Conservation (phyloP, 805 yeast species). For the Candida oleophila region DNA sequence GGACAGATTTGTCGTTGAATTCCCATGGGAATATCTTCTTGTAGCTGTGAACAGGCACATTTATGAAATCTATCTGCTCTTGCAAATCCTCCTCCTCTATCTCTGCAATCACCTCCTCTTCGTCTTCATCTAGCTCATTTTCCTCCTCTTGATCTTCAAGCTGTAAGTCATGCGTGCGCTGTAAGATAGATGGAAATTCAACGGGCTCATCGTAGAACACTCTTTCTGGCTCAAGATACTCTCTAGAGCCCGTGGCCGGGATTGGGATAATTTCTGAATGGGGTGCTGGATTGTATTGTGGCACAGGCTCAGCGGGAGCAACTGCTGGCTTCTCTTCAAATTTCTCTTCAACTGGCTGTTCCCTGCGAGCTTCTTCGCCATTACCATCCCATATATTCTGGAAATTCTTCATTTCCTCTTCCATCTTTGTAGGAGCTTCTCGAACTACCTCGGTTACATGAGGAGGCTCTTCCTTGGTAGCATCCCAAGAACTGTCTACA, state of each 20-base stretch:
- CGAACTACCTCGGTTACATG: slow-evolving; percentile 5
- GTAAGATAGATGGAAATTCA: not conserved
- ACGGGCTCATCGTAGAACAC: slow-evolving; percentile 85
- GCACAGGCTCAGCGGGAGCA: slow-evolving; percentile 2
- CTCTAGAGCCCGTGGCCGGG: not conserved
- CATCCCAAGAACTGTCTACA: slow-evolving; percentile 41
- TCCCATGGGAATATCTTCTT: slow-evolving; percentile 39
- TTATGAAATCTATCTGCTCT: not conserved
- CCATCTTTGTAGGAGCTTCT: slow-evolving; percentile 8
- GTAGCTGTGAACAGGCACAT: not conserved
- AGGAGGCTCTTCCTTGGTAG: slow-evolving; percentile 45
- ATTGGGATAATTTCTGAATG: not conserved
- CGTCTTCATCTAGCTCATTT: not conserved
- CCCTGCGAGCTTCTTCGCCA: not conserved
- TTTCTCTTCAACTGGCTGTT: too few species aligned
- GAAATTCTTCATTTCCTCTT: slow-evolving; percentile 15
- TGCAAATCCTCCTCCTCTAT: slow-evolving; percentile 7
- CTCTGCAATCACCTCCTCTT: slow-evolving; percentile 7
- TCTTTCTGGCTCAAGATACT: slow-evolving; percentile 25
- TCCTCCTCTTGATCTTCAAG: not conserved
- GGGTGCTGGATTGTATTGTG: not conserved
- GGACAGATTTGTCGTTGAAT: slow-evolving; percentile 13
- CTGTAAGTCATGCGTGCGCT: not conserved
- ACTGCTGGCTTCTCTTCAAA: not conserved
- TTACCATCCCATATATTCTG: slow-evolving; percentile 28